Evolutionary conservation across 257 asterid species (phyloP).

Genomic region (Petunia axillaris): DNA sequence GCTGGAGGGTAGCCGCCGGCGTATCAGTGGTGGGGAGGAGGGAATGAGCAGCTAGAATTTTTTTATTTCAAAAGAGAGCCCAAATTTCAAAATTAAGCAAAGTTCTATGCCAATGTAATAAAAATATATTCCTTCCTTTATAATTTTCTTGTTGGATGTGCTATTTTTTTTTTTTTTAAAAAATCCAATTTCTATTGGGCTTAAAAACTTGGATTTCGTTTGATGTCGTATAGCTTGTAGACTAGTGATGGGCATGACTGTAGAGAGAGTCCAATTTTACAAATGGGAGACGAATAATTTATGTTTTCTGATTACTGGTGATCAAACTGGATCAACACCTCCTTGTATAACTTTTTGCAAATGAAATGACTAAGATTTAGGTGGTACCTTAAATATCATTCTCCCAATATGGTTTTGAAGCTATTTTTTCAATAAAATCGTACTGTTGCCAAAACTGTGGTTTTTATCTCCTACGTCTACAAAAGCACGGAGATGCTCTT

Average conservation of each 20-base stretch:
- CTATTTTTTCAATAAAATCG: not conserved
- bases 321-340: not conserved
- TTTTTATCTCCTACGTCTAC: not conserved
- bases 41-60: too few species aligned
- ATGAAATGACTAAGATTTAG: not conserved
- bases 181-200: too few species aligned
- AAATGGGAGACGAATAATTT: not conserved
- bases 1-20: too few species aligned
- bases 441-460: not conserved
- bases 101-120: too few species aligned
- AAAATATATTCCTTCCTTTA: too few species aligned
- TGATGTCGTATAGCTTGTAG: not conserved
- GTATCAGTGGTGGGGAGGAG: too few species aligned
- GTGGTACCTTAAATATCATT: not conserved
- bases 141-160: too few species aligned
- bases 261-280: not conserved
- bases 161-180: too few species aligned
- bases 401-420: not conserved
- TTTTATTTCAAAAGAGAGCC: too few species aligned
- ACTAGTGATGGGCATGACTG: not conserved
- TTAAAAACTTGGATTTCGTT: not conserved
- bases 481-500: not conserved
- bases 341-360: not conserved
- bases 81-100: too few species aligned
- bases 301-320: not conserved